A percentile compares a stretch with the other conserved stretches of the same genome.
These are phyloP conservation scores for Mucor circinelloides DNA, from an alignment of 371 early-diverging fungal species.

Conservation along the genomic window DNA sequence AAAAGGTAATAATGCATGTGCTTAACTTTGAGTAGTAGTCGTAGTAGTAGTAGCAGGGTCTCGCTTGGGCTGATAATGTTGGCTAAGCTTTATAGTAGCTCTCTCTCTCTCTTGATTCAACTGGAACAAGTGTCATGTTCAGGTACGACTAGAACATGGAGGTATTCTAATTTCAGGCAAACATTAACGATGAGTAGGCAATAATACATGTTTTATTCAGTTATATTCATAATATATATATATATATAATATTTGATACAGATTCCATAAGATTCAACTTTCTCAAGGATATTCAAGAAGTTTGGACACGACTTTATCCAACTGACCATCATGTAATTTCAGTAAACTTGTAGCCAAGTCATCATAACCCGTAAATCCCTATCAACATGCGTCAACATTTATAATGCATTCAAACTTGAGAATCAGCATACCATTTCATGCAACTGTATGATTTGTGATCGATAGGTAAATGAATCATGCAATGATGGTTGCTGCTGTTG, in stretches of 20 bases:
- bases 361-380: slow-evolving; percentile 42
- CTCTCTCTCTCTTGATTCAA: no score
- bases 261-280: background rate
- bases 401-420: background rate
- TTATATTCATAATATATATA: background rate
- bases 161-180: no score
- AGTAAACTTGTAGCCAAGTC: slow-evolving; percentile 32
- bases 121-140: no score
- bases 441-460: slow-evolving; percentile 28
- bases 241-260: background rate
- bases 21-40: no score
- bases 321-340: slow-evolving; percentile 24
- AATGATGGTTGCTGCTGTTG: background rate
- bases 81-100: no score
- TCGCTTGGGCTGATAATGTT: no score
- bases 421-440: slow-evolving; percentile 41
- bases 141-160: no score
- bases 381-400: background rate
- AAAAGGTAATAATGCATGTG: background rate
- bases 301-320: slow-evolving; percentile 33
- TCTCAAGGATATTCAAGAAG: slow-evolving; percentile 29
- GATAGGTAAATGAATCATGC: slow-evolving; percentile 4
- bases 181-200: no score
- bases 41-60: no score
- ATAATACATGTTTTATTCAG: background rate